Base-by-base conservation (phyloP, 176 grass and related monocot genomes). In the Calamus simplicifolius region DNA sequence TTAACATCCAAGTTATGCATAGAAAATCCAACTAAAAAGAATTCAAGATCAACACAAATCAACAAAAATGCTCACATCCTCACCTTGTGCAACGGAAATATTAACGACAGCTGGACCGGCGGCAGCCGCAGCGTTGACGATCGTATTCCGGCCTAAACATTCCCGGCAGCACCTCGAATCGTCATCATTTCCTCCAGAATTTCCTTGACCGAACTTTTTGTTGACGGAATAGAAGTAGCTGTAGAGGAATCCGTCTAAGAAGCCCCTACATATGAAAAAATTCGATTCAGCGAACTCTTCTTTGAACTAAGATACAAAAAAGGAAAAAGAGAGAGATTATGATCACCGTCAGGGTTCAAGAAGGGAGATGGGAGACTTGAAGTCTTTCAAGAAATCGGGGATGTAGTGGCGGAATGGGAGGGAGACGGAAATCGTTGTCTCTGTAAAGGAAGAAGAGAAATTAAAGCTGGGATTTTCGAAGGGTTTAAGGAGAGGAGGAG, bases 101-200 rank as follows among this genome's bases (percentile, higher is more conserved):
- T 91, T 91, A 16, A 97, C 92, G 56, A 97, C 87, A 49, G 84
- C 73, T 58, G 87, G 87, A 80, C 80, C 69, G 68, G 74, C 81
- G 56, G 67, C 61, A 17, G 92, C 79, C 51, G 87, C 92, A 1
- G 78, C 87, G 53, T 91, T 82, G 69, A 72, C 83, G 65, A 97
- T 85, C 19, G 84, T 82, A 57, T 88, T 75, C 67, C 64, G 84
- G 48, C 73, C 62, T 19, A 88, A 43, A 71, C 83, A 90, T 63
- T 63, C 87, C 52, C 63, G 52, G 75, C 69, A 7, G 54, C 83
- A 80, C 61, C 69, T 74, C 15, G 81, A 74, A 80, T 82, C 85
- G 67, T 74, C 75, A 19, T 71, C 25, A 25, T 58, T 80, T 62
- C 67, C 68, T 72, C 14, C 70, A n/a, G 79, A 52, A 29, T 26